phyloP scores from a whole-genome alignment of 108 stramenopile species.

The Stephanodiscus minutulus region DNA sequence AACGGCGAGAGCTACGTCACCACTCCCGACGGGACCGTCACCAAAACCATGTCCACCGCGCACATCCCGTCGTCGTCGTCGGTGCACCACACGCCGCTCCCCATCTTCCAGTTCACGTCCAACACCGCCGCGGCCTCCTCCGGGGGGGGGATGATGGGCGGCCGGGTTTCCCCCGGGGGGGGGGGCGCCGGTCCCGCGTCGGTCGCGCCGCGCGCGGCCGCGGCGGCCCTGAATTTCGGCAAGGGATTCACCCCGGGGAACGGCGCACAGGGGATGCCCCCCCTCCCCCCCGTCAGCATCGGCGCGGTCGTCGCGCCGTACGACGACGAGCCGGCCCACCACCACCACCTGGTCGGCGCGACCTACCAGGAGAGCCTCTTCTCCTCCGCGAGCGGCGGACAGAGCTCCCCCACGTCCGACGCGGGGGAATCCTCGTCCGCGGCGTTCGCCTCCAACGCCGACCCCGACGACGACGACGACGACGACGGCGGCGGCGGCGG shows the following conservation, averaged over 20 bases:
- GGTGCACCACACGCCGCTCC: not conserved
- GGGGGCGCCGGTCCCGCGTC: not conserved
- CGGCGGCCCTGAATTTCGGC: constrained; percentile 20
- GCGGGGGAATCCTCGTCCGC: constrained; percentile 12
- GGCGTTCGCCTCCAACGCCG: constrained; percentile 7
- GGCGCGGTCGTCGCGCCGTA: not conserved
- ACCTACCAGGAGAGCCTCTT: not conserved
- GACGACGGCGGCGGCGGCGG: not conserved
- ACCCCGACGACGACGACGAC: constrained; percentile 3
- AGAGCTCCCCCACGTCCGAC: not conserved
- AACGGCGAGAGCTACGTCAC: constrained; percentile 7
- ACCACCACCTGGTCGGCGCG: not conserved
- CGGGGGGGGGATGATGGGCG: not conserved
- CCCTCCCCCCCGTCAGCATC: not conserved
- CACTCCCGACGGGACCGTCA: constrained; percentile 2
- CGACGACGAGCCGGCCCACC: not conserved
- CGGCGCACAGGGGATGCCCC: not conserved
- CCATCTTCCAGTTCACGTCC: constrained; percentile 38
- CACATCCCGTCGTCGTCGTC: constrained; percentile 1
- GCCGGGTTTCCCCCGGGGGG: not conserved
- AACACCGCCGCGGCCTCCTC: constrained; percentile 3
- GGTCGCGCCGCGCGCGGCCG: constrained; percentile 6
- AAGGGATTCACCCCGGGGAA: constrained; percentile 12
- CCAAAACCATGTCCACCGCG: constrained; percentile 12
- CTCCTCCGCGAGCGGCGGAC: not conserved